Evolutionary conservation across 208 protist species (phyloP).

Genomic region (Lotmaria passim): DNA sequence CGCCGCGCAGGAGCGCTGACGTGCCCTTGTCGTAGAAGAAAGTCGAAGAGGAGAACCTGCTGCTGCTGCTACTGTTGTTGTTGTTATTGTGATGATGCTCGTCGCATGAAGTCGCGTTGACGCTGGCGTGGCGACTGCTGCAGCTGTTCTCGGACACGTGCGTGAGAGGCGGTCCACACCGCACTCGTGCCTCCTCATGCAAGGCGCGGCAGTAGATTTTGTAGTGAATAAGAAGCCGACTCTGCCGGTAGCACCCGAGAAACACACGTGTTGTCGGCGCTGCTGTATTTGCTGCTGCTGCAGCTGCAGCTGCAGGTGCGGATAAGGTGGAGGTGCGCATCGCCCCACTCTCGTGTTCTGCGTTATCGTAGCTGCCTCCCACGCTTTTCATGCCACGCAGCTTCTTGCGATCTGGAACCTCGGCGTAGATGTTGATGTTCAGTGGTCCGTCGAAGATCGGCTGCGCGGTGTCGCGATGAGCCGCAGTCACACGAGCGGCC

Average conservation of each 20-base stretch:
- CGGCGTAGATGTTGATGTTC: constrained; percentile 55
- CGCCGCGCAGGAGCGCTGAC: constrained; percentile 26
- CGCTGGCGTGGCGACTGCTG: no score
- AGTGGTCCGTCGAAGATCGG: constrained; percentile 44
- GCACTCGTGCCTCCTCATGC: constrained; percentile 61
- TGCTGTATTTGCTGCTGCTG: neutral
- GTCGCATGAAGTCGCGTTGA: no score
- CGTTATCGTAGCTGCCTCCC: neutral
- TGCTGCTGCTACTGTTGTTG: neutral
- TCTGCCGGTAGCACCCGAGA: constrained; percentile 84
- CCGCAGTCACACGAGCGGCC: neutral
- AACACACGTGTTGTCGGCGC: constrained; percentile 15
- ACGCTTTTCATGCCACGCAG: neutral
- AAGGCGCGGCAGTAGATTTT: constrained; percentile 82
- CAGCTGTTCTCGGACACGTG: constrained; percentile 18
- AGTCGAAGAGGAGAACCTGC: neutral
- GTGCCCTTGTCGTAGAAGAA: constrained; percentile 14
- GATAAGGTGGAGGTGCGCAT: no score
- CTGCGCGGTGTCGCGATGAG: neutral
- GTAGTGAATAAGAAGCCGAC: constrained; percentile 75
- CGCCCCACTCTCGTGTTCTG: neutral
- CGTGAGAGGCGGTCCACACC: constrained; percentile 19
- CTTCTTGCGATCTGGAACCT: neutral
- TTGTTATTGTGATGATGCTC: no score
- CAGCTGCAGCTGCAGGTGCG: no score